phyloP scores from a whole-genome alignment of 441 rosid genomes.

The Gossypium gossypioides region DNA sequence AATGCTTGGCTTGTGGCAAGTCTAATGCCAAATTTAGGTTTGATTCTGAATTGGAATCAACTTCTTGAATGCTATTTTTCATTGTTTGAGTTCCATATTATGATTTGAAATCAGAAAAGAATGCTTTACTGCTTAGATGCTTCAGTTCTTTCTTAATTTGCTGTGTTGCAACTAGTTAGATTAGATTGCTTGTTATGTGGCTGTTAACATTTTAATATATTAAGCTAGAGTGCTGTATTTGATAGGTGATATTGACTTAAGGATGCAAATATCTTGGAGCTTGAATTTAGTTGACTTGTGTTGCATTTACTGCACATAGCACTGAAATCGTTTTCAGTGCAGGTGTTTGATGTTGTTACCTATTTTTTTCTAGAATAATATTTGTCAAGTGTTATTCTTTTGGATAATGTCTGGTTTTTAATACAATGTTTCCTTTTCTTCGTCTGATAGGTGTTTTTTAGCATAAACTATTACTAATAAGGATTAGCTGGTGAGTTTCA shows the following conservation, averaged over 20 bases:
- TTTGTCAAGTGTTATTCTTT: background rate
- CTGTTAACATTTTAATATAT: background rate
- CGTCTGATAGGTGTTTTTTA: background rate
- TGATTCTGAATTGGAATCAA: constrained; percentile 12
- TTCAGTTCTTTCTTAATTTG: background rate
- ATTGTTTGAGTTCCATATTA: constrained; percentile 17
- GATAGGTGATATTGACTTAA: background rate
- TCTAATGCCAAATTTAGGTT: constrained; percentile 32
- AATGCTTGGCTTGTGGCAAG: constrained; percentile 82
- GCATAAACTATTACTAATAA: background rate
- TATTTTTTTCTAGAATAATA: background rate
- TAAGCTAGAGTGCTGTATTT: background rate
- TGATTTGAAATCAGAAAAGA: background rate
- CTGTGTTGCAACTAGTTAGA: background rate
- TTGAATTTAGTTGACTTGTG: background rate
- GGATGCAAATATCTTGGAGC: background rate
- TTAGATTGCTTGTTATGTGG: background rate
- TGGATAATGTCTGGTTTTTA: background rate
- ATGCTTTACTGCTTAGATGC: background rate
- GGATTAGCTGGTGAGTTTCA: background rate
- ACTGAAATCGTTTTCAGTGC: background rate
- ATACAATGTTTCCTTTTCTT: background rate
- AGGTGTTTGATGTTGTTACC: background rate
- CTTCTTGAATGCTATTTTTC: constrained; percentile 17
- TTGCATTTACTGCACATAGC: background rate